Base-by-base conservation (phyloP, 2,329 filamentous ascomycete genomes). In the Phyllosticta capitalensis region DNA sequence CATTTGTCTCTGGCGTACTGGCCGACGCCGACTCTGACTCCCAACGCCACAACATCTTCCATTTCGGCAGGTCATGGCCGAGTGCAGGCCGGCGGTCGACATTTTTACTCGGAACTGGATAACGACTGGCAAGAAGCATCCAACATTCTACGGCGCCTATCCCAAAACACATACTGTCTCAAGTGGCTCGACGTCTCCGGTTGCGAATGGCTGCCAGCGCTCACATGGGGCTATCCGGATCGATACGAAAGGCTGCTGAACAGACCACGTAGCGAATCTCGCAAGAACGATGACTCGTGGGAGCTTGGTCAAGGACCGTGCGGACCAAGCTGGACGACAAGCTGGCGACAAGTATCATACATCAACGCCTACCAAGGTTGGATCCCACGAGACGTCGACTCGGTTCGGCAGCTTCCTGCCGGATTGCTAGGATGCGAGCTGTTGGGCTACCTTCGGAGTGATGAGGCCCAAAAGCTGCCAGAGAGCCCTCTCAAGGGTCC, bases 1-100 rank as follows among this genome's bases (percentile, higher is more conserved):
- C 83, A 86, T 63, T 73, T 87, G 1, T 86, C 83, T 0, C 74
- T 87, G 1, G 83, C 83, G 2, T 76, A 83, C 67, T 87, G 83
- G 83, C 82, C 83, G 2, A 71, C 75, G 20, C 83, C 83, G 1
- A 81, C 79, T 0, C 70, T 80, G n/a, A 83, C 81, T 0, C 81
- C 81, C 0, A 80, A 82, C 61, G 72, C 81, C 2, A 71, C 71
- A 2, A 77, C 75, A 9, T 68, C 76, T 6, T 76, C 75, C 10
- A 71, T 81, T 63, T 67, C 70, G 17, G 72, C 71, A 20, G 70
- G 72, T 24, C 67, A 74, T 55, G 72, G 72, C 19, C 72, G 74
- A 14, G 71, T 82, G 20, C 67, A 72, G 5, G 78, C 81, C 30
- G 76, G 79, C 55, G 80, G 79, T 14, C 78, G 77, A 3, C 75